Conservation (phyloP, 1,139 yeast genomes). For the Hansenula sp. region DNA sequence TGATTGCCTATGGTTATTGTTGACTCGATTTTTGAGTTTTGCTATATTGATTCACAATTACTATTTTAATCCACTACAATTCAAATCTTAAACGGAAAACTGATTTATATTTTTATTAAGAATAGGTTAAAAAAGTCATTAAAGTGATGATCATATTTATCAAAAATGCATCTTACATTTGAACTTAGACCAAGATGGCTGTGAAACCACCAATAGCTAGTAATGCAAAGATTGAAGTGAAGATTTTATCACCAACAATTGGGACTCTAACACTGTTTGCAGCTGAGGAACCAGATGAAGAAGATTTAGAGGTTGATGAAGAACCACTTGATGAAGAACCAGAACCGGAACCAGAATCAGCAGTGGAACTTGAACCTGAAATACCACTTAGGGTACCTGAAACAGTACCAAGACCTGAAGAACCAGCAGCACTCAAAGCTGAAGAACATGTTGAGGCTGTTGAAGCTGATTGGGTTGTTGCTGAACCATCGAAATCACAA, state of each 20-base stretch:
- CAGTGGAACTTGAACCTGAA: conserved; percentile 38
- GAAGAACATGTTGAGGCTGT: conserved; percentile 44
- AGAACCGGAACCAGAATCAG: conserved; percentile 36
- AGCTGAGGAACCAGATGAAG: conserved; percentile 27
- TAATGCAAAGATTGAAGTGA: conserved; percentile 5
- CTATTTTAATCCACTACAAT: conserved; percentile 6
- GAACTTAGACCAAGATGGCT: not conserved
- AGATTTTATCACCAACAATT: conserved; percentile 17
- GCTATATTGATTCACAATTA: no score
- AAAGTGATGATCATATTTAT: no score
- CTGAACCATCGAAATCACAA: conserved; percentile 69
- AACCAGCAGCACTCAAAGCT: conserved; percentile 40
- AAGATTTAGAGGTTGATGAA: conserved; percentile 26
- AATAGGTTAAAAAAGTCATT: no score
- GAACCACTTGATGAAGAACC: conserved; percentile 29
- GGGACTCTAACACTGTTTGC: conserved; percentile 16
- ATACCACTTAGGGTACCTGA: conserved; percentile 32
- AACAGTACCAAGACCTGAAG: conserved; percentile 47
- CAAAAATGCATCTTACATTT: no score
- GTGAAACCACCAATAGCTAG: not conserved
- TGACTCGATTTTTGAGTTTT: no score
- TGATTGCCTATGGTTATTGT: no score
- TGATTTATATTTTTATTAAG: conserved; percentile 28
- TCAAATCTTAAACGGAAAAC: conserved; percentile 31
- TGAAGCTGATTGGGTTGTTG: conserved; percentile 42